phyloP scores from a whole-genome alignment of 2,329 filamentous ascomycete species.

The Rasamsonia emersonii region DNA sequence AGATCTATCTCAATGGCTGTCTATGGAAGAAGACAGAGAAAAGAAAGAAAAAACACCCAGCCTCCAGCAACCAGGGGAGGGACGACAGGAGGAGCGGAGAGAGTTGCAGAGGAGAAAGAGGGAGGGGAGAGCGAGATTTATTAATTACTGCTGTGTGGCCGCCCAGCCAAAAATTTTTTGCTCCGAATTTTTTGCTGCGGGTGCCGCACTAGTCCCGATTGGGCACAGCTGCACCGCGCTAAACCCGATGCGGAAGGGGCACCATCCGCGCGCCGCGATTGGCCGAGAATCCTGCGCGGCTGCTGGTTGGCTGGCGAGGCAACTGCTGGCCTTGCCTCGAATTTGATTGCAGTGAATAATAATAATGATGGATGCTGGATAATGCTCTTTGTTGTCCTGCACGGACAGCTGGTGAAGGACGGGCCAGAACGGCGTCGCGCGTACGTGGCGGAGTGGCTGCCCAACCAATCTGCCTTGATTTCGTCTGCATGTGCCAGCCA shows the following conservation, averaged over 20 bases:
- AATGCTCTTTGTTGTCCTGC: neutral
- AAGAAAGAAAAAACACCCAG: conserved; percentile 24
- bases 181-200: conserved; percentile 14
- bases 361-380: conserved; percentile 4
- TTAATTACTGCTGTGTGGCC: conserved; percentile 34
- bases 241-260: conserved; percentile 3
- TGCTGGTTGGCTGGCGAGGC: conserved; percentile 3
- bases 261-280: conserved; percentile 2
- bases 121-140: conserved; percentile 10
- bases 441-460: too few species aligned
- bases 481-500: too few species aligned
- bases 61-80: conserved; percentile 22
- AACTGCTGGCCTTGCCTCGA: neutral
- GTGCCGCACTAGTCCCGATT: conserved; percentile 16
- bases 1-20: conserved; percentile 27
- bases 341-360: neutral
- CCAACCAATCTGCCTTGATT: too few species aligned
- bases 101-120: conserved; percentile 16
- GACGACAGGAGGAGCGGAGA: conserved; percentile 11
- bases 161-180: conserved; percentile 14
- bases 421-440: too few species aligned
- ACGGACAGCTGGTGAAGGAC: too few species aligned
- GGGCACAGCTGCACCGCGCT: conserved; percentile 11
- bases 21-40: conserved; percentile 23
- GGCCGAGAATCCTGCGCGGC: too few species aligned